Percentiles rank a stretch among this genome's conserved stretches.
Evolutionary conservation across 2,329 filamentous ascomycete genomes (phyloP).

Genomic region (Fusarium tanahbumbuense): DNA sequence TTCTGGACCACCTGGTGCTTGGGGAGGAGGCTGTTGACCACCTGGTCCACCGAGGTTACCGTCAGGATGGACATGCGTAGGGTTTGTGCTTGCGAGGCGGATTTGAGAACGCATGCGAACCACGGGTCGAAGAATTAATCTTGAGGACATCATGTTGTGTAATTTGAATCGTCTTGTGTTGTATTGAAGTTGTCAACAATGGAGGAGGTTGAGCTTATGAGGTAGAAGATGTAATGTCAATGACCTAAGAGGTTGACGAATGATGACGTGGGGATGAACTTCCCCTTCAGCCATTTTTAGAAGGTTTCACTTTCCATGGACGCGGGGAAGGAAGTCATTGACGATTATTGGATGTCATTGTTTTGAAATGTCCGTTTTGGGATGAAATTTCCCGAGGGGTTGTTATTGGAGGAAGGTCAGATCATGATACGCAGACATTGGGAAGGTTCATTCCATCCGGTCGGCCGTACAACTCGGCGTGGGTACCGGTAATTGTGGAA

Average conservation of each 20-base stretch:
- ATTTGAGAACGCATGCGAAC: conserved; percentile 37
- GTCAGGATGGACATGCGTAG: conserved; percentile 8
- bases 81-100: conserved; percentile 13
- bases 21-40: conserved; percentile 49
- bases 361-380: conserved; percentile 13
- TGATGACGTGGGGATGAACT: conserved; percentile 40
- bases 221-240: background rate
- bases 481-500: conserved; percentile 1
- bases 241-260: conserved; percentile 22
- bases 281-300: conserved; percentile 1
- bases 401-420: background rate
- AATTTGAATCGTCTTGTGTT: background rate
- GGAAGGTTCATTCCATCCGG: background rate
- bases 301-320: conserved; percentile 2
- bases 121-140: conserved; percentile 36
- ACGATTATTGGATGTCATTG: conserved; percentile 26
- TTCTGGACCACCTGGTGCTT: conserved; percentile 47
- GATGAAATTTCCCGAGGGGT: conserved; percentile 1
- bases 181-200: background rate
- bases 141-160: conserved; percentile 23
- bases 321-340: conserved; percentile 5
- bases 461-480: background rate
- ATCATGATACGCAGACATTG: background rate
- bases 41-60: conserved; percentile 49
- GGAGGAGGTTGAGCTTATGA: background rate